Conservation (phyloP, 2,329 filamentous ascomycete species). For the Furcasterigmium sp. region DNA sequence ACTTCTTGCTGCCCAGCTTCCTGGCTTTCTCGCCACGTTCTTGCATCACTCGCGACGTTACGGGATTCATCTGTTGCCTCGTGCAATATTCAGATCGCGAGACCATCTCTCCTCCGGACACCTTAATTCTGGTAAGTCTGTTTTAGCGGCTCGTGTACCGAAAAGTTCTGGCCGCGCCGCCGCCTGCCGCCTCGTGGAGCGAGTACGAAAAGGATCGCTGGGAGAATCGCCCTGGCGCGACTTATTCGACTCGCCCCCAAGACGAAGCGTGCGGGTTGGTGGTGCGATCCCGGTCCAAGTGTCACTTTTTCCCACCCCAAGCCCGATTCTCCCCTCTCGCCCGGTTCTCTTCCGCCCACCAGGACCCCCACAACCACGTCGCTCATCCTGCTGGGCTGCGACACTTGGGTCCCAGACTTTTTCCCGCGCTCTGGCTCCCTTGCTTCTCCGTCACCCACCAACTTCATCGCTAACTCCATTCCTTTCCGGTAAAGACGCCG, state of each 20-base stretch:
- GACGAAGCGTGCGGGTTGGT: no score
- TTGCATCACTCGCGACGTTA: no score
- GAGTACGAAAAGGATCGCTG: no score
- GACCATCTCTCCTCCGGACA: background rate
- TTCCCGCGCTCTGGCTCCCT: conserved; percentile 1
- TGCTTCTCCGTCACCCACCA: background rate
- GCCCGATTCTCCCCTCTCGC: conserved; percentile 1
- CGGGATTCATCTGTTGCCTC: no score
- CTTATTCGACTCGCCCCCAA: no score
- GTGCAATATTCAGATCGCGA: no score
- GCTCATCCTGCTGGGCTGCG: background rate
- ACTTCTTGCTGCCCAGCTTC: no score
- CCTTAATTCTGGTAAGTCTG: background rate
- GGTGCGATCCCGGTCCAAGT: conserved; percentile 1
- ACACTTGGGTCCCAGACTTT: conserved; percentile 4
- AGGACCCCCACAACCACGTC: conserved; percentile 2
- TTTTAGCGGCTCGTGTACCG: background rate
- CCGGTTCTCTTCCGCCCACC: conserved; percentile 2
- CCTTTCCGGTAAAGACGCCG: background rate
- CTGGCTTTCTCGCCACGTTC: no score
- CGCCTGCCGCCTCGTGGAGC: background rate
- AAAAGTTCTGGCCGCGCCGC: background rate
- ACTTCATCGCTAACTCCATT: background rate
- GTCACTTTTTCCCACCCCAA: conserved; percentile 1
- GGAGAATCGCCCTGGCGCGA: no score